Conservation (phyloP, 805 yeast species). For the Candida endomychidarum region DNA sequence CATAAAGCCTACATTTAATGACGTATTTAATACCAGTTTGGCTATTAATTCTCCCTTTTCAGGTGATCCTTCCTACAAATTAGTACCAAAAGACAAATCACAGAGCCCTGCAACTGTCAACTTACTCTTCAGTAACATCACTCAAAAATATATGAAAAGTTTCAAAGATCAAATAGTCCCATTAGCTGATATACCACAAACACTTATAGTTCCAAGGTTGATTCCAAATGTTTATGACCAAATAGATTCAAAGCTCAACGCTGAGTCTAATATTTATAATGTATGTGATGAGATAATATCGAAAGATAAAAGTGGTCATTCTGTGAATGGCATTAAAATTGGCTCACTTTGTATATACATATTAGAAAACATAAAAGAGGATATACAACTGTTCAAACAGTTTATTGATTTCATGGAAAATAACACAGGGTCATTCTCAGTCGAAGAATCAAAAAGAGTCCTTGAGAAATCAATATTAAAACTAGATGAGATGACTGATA, state of each 20-base stretch:
- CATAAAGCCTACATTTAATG: slow-evolving; percentile 28
- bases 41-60: slow-evolving; percentile 27
- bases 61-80: slow-evolving; percentile 25
- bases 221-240: neutral
- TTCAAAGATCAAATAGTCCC: slow-evolving; percentile 22
- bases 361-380: neutral
- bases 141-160: slow-evolving; percentile 29
- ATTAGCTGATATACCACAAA: slow-evolving; percentile 18
- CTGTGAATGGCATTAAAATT: neutral
- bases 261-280: neutral
- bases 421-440: neutral
- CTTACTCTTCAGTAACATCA: slow-evolving; percentile 28
- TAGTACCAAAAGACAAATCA: slow-evolving; percentile 20
- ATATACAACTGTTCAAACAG: neutral
- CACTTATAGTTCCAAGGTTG: slow-evolving; percentile 12
- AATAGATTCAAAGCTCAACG: neutral
- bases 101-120: slow-evolving; percentile 17
- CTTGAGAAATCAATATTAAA: slow-evolving; percentile 3
- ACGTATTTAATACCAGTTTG: slow-evolving; percentile 29
- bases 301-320: neutral
- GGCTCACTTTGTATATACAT: neutral
- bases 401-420: neutral
- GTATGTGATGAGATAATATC: neutral
- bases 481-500: neutral
- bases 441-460: slow-evolving; percentile 4